Conservation (phyloP, 1,139 yeast genomes). For the Yamadazyma epiphylla region DNA sequence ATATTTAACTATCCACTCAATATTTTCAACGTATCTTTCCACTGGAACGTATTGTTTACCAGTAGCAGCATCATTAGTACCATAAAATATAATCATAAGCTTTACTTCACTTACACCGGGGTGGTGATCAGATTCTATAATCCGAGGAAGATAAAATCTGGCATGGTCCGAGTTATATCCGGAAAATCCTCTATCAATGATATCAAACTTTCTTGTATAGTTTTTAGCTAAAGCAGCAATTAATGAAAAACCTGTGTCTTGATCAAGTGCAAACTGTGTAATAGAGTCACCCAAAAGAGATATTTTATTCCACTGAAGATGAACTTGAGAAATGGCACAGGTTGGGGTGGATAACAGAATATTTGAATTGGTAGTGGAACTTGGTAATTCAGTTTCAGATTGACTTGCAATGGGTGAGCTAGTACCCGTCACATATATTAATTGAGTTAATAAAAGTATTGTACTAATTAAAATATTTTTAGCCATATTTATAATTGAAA, state of each 20-base stretch:
- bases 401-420: too few relatives aligned
- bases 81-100: slow-evolving; percentile 61
- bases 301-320: too few relatives aligned
- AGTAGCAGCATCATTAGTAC: slow-evolving; percentile 65
- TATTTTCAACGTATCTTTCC: slow-evolving; percentile 45
- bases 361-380: too few relatives aligned
- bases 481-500: too few relatives aligned
- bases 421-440: too few relatives aligned
- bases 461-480: too few relatives aligned
- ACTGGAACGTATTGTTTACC: slow-evolving; percentile 53
- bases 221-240: too few relatives aligned
- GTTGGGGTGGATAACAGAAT: too few relatives aligned
- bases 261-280: slow-evolving; percentile 49
- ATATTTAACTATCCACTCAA: slow-evolving; percentile 33
- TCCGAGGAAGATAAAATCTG: slow-evolving; percentile 38
- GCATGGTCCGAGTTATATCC: slow-evolving; percentile 63
- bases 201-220: slow-evolving; percentile 53
- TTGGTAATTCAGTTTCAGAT: too few relatives aligned
- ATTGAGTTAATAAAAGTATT: too few relatives aligned
- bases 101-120: slow-evolving; percentile 20
- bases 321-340: too few relatives aligned
- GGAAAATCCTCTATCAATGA: slow-evolving; percentile 56
- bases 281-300: slow-evolving; percentile 80
- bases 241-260: slow-evolving; percentile 34
- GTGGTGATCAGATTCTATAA: slow-evolving; percentile 42